A percentile compares a stretch with the other conserved stretches of the same genome.
phyloP scores from a whole-genome alignment of 345 rosid genomes.

The Lepidium aucheri region DNA sequence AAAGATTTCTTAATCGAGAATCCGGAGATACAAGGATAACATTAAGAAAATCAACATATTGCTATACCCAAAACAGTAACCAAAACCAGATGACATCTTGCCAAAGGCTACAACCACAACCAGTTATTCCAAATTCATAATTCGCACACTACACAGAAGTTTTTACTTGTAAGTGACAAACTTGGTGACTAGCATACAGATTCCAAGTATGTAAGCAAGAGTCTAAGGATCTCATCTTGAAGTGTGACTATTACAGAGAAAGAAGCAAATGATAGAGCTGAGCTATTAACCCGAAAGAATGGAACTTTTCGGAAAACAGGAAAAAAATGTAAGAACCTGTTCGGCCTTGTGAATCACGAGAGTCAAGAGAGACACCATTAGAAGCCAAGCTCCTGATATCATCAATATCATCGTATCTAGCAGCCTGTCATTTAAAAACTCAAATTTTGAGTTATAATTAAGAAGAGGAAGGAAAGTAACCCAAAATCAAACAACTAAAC shows the following conservation, averaged over 20 bases:
- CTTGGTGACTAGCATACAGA: background rate
- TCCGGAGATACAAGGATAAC: background rate
- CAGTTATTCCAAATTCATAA: background rate
- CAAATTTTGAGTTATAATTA: background rate
- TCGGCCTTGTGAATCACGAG: slow-evolving; percentile 79
- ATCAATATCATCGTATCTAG: slow-evolving; percentile 75
- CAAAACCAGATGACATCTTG: background rate
- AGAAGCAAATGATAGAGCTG: background rate
- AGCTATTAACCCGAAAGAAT: background rate
- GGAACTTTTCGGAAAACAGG: background rate
- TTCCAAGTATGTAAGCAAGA: background rate
- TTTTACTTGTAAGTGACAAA: background rate
- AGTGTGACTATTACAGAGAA: background rate
- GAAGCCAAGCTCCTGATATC: slow-evolving; percentile 50
- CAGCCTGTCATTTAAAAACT: slow-evolving; percentile 53
- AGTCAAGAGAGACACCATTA: slow-evolving; percentile 60
- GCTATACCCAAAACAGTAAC: background rate
- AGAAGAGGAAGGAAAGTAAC: background rate
- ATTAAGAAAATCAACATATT: background rate
- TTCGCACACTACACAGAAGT: background rate
- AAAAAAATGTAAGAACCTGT: slow-evolving; percentile 39
- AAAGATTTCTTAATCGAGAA: background rate
- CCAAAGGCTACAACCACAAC: background rate
- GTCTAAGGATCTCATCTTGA: background rate
- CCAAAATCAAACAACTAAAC: background rate